Evolutionary conservation across 371 early-diverging fungal species (phyloP).

Genomic region (Rhizopus stolonifer): DNA sequence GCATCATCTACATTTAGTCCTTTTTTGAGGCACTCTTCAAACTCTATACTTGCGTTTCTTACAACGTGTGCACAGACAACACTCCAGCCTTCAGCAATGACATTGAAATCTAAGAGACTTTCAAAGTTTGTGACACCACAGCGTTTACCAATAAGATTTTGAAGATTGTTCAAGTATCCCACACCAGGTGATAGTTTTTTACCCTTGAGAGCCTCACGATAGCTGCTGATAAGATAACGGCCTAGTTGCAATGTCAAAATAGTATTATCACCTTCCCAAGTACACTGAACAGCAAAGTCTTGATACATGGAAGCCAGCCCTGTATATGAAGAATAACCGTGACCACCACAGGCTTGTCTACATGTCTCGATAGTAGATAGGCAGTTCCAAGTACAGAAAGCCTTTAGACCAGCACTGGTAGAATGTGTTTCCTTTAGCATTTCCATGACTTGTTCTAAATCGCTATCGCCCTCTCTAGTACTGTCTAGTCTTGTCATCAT

Average conservation of each 20-base stretch:
- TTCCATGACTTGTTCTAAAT: slow-evolving; percentile 68
- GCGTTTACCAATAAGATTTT: slow-evolving; percentile 48
- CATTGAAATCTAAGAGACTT: slow-evolving; percentile 56
- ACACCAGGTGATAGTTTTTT: slow-evolving; percentile 79
- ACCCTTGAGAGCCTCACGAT: slow-evolving; percentile 75
- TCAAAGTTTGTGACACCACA: slow-evolving; percentile 54
- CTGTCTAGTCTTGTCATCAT: slow-evolving; percentile 75
- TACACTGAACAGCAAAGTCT: slow-evolving; percentile 93
- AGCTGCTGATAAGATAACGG: slow-evolving; percentile 82
- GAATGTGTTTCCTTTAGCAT: slow-evolving; percentile 90
- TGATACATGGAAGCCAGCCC: slow-evolving; percentile 84
- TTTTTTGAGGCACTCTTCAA: slow-evolving; percentile 63
- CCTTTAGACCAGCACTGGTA: slow-evolving; percentile 90
- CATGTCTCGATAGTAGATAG: slow-evolving; percentile 88
- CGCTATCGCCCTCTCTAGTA: slow-evolving; percentile 64
- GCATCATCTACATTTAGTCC: slow-evolving; percentile 78
- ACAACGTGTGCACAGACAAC: slow-evolving; percentile 84
- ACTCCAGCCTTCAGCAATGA: slow-evolving; percentile 80
- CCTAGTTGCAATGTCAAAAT: slow-evolving; percentile 89
- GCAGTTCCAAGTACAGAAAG: slow-evolving; percentile 91
- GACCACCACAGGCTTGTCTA: slow-evolving; percentile 89
- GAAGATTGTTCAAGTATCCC: slow-evolving; percentile 70
- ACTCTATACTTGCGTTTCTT: slow-evolving; percentile 78
- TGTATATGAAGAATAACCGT: slow-evolving; percentile 90
- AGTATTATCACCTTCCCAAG: slow-evolving; percentile 93